Evolutionary conservation across 768 basidiomycete species (phyloP).

Genomic region (Dacryopinax primogenitus): DNA sequence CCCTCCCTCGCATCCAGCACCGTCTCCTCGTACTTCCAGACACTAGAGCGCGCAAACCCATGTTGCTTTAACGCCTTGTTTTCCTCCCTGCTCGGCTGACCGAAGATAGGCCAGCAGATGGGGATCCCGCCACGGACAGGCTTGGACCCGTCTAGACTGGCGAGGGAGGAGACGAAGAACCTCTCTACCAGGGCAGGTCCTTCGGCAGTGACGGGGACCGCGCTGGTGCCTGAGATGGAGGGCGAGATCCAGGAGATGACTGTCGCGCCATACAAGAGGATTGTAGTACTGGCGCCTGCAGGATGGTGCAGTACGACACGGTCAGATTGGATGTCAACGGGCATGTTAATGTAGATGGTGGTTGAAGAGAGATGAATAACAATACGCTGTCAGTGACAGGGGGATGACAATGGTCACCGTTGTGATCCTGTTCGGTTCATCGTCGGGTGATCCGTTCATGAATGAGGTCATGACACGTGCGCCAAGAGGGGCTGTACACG

Average conservation of each 20-base stretch:
- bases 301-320: conserved; percentile 5
- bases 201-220: conserved; percentile 11
- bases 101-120: conserved; percentile 79
- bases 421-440: background rate
- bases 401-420: background rate
- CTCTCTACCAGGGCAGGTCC: conserved; percentile 41
- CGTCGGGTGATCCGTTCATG: background rate
- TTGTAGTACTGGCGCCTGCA: conserved; percentile 25
- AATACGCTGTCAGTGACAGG: background rate
- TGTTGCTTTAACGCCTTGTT: conserved; percentile 67
- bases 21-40: conserved; percentile 55
- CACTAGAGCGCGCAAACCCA: conserved; percentile 73
- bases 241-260: conserved; percentile 72
- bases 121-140: conserved; percentile 43
- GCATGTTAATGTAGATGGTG: background rate
- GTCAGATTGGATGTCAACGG: conserved; percentile 25
- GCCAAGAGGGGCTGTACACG: background rate
- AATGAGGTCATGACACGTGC: background rate
- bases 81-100: conserved; percentile 54
- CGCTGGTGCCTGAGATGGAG: conserved; percentile 22
- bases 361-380: background rate
- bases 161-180: conserved; percentile 71
- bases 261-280: conserved; percentile 73
- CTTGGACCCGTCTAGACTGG: conserved; percentile 67
- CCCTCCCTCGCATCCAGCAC: conserved; percentile 55